Evolutionary conservation across 169 alveolate species (phyloP).

Genomic region (Eimeria praecox): DNA sequence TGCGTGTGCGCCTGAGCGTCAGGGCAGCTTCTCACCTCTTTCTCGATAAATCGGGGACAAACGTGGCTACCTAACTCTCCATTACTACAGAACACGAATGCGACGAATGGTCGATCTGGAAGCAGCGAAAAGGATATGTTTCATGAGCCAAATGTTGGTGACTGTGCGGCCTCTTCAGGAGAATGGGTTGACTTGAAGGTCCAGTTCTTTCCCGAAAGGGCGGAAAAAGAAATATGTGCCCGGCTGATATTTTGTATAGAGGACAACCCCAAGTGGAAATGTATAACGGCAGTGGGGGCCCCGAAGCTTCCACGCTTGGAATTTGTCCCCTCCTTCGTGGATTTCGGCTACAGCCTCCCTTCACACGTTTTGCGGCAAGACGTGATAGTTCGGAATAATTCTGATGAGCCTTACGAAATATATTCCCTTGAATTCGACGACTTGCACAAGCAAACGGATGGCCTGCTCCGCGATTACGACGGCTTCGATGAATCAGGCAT

Average conservation of each 20-base stretch:
- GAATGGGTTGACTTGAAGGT: conserved; percentile 76
- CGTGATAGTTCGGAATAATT: conserved; percentile 91
- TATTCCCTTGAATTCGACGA: conserved; percentile 94
- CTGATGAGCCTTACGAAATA: conserved; percentile 93
- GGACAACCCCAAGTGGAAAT: conserved; percentile 92
- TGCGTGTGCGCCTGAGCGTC: not conserved
- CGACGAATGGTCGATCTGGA: not conserved
- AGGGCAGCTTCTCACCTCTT: not conserved
- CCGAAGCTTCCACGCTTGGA: conserved; percentile 83
- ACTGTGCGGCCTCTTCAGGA: conserved; percentile 84
- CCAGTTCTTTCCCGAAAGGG: conserved; percentile 38
- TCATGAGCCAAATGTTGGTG: not conserved
- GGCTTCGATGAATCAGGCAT: conserved; percentile 86
- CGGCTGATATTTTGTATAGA: conserved; percentile 83
- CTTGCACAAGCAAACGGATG: conserved; percentile 92
- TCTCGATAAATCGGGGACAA: not conserved
- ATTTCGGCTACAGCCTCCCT: conserved; percentile 72
- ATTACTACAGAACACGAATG: not conserved
- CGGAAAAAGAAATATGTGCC: conserved; percentile 18
- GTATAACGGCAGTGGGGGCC: conserved; percentile 89
- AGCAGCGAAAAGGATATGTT: not conserved
- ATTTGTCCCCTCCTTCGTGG: conserved; percentile 69
- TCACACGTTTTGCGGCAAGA: conserved; percentile 65
- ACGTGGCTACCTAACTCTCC: not conserved
- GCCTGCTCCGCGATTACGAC: conserved; percentile 89